Base-by-base conservation (phyloP, 768 basidiomycete species). In the Amanita jacksonii region DNA sequence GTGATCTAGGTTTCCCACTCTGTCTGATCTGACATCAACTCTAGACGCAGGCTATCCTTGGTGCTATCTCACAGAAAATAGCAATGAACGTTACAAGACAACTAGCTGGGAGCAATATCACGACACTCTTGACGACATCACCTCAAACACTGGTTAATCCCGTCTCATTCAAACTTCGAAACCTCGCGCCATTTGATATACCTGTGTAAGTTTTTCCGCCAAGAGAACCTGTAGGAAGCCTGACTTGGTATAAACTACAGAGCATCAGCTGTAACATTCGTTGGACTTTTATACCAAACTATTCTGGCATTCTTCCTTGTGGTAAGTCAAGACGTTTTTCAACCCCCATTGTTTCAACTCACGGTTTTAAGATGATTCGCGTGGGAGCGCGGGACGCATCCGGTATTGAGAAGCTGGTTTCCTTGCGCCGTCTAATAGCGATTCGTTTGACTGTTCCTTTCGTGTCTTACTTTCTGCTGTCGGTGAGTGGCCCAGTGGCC, bases 141-240 rank as follows among this genome's bases (percentile, higher is more conserved):
- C 79, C 81, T 0, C 61, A 65, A 42, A 67, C 74, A 3, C 55
- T 82, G 23, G 57, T 67, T 2, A 45, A 63, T 8, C 78, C 81
- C 1, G 54, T 79, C 5, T 61, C 54, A 25, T 81, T 71, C 50
- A 67, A 57, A 1, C 37, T 76, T 7, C 35, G 62, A 41, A 80
- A 82, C 47, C 47, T 77, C 1, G 58, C 66, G 13, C 77, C 81
- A 0, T 83, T 81, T 45, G 68, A 81, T 49, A 55, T 70, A 9
- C 73, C 78, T 18, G 70, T 75, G 76, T 80, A 60, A 12, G 74
- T 61, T 10, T 8, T 27, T 23, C 32, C 16, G 13, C 16, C 9
- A 13, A 16, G 13, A 33, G 16, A 33, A 5, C 13, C 13, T 12
- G 13, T 10, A 33, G 16, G 32, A 24, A 27, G 24, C 16, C 23